A percentile compares a stretch with the other conserved stretches of the same genome.
Conservation (phyloP, 164 flowering plant genomes). For the Umbellularia californica region DNA sequence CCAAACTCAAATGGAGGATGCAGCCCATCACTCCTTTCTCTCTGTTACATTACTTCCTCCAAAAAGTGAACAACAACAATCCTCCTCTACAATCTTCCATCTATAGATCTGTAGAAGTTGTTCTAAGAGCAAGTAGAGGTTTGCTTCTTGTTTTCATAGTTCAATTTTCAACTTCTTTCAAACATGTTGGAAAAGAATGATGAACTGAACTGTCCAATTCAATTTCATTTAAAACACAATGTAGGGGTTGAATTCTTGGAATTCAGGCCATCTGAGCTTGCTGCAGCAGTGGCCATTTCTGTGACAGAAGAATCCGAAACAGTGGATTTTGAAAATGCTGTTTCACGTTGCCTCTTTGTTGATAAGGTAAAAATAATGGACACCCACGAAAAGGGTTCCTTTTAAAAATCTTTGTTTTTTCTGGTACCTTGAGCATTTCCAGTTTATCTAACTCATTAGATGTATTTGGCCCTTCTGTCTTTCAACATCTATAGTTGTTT, state of each 20-base stretch:
- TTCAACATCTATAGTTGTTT: not conserved
- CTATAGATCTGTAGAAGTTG: conserved; percentile 37
- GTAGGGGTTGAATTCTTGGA: conserved; percentile 72
- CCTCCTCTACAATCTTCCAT: conserved; percentile 21
- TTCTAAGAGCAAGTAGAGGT: conserved; percentile 46
- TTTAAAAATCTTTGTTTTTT: not conserved
- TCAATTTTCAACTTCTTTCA: not conserved
- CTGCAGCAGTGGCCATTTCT: conserved; percentile 70
- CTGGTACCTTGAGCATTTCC: not conserved
- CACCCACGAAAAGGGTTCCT: conserved; percentile 1
- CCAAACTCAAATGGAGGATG: conserved; percentile 81
- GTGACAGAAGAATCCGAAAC: conserved; percentile 38
- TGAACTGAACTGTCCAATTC: conserved; percentile 11
- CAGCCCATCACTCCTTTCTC: conserved; percentile 72
- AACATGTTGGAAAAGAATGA: not conserved
- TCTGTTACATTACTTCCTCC: conserved; percentile 55
- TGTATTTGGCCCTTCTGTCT: not conserved
- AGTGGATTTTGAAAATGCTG: conserved; percentile 37
- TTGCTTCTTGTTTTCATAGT: not conserved
- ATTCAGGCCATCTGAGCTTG: conserved; percentile 71
- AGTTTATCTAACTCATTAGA: not conserved
- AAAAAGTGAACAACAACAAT: conserved; percentile 37
- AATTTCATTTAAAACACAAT: conserved; percentile 27
- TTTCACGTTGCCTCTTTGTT: conserved; percentile 35
- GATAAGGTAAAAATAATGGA: conserved; percentile 44